Percentiles rank a stretch among this genome's conserved stretches.
Evolutionary conservation across 257 asterid species (phyloP).

Genomic region (Solanum okadae): DNA sequence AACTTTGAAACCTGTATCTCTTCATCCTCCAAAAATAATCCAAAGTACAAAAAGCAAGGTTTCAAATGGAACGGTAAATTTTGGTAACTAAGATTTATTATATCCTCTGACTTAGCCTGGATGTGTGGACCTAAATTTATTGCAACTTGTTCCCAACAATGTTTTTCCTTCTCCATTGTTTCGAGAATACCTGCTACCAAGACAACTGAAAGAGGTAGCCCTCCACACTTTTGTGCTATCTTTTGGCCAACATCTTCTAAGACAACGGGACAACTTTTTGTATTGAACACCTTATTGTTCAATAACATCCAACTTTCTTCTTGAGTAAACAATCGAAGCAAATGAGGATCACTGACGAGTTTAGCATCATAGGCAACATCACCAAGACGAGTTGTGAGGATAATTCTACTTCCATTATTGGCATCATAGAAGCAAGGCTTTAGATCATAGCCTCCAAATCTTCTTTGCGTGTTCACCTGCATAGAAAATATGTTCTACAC

Average conservation of each 20-base stretch:
- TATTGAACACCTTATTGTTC: constrained; percentile 4
- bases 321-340: neutral
- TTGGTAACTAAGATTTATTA: neutral
- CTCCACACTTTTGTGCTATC: neutral
- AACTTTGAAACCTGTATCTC: neutral
- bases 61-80: neutral
- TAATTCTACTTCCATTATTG: constrained; percentile 18
- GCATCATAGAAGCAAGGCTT: neutral
- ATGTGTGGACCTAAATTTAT: neutral
- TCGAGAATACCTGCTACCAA: neutral
- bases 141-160: neutral
- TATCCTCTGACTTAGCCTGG: neutral
- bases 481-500: too few species aligned
- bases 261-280: neutral
- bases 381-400: neutral
- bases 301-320: constrained; percentile 25
- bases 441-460: too few species aligned
- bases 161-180: neutral
- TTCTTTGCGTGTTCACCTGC: too few species aligned
- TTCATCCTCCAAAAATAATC: neutral
- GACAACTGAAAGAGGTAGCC: neutral
- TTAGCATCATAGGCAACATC: neutral
- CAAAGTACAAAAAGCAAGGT: neutral
- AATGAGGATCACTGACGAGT: neutral
- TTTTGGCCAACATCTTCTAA: neutral